A percentile compares a stretch with the other conserved stretches of the same genome.
Evolutionary conservation across 1,284 basidiomycete genomes (phyloP).

Genomic region (Boletus holoroseus): DNA sequence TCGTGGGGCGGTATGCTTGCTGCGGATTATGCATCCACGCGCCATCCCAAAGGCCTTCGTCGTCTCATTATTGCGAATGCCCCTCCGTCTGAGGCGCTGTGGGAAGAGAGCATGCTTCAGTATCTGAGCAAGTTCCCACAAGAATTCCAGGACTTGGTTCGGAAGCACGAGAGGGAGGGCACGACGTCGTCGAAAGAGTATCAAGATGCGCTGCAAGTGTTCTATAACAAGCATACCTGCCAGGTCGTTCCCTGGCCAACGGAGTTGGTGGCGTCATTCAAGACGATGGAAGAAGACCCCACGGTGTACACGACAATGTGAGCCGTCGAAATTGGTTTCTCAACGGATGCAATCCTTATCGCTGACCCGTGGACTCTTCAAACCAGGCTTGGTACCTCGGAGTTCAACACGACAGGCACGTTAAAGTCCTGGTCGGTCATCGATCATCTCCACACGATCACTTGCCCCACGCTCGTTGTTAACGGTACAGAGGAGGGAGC

Average conservation of each 20-base stretch:
- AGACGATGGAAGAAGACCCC: constrained; percentile 19
- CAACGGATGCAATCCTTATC: not conserved
- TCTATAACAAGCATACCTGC: constrained; percentile 22
- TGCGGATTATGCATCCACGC: constrained; percentile 13
- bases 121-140: constrained; percentile 20
- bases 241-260: constrained; percentile 23
- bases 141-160: constrained; percentile 18
- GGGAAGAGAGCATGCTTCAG: constrained; percentile 17
- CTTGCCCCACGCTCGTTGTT: constrained; percentile 31
- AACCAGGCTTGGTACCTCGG: constrained; percentile 33
- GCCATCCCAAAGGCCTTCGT: constrained; percentile 21
- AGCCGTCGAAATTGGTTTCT: not conserved
- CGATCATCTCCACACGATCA: constrained; percentile 31
- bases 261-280: constrained; percentile 24
- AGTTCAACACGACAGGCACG: constrained; percentile 30
- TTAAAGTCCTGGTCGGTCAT: constrained; percentile 33
- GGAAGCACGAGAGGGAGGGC: constrained; percentile 26
- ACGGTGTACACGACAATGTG: constrained; percentile 29
- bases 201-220: constrained; percentile 18
- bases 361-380: not conserved
- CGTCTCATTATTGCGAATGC: constrained; percentile 29
- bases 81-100: constrained; percentile 21
- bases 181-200: constrained; percentile 26
- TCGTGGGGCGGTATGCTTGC: constrained; percentile 33
- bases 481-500: constrained; percentile 32